phyloP scores from a whole-genome alignment of 352 stramenopile genomes.

The Phytophthora crassamura region DNA sequence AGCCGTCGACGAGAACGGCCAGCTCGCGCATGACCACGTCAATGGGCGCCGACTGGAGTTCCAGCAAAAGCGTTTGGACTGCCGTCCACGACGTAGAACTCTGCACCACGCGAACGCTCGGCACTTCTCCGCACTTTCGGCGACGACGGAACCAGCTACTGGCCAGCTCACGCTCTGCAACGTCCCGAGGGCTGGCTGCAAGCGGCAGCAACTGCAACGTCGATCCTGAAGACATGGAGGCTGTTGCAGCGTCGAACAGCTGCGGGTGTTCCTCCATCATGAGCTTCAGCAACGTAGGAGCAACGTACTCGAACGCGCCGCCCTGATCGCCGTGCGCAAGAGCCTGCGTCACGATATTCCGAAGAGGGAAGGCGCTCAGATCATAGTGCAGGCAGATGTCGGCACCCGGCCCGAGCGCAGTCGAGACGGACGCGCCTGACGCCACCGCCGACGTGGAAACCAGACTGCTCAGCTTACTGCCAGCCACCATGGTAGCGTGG shows the following conservation, averaged over 20 bases:
- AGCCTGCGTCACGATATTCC: conserved; percentile 51
- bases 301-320: conserved; percentile 58
- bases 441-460: conserved; percentile 33
- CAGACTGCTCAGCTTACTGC: conserved; percentile 62
- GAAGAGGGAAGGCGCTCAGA: conserved; percentile 45
- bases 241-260: conserved; percentile 38
- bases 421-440: conserved; percentile 32
- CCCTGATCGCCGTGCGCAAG: conserved; percentile 41
- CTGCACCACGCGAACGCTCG: conserved; percentile 15
- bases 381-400: conserved; percentile 71
- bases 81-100: conserved; percentile 39
- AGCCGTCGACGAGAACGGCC: conserved; percentile 37
- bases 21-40: conserved; percentile 40
- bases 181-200: conserved; percentile 26
- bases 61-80: conserved; percentile 27
- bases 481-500: conserved; percentile 54
- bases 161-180: conserved; percentile 27
- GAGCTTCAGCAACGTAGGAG: conserved; percentile 56
- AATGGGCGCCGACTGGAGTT: conserved; percentile 46
- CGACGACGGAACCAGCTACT: conserved; percentile 44
- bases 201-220: conserved; percentile 36
- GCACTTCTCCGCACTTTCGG: conserved; percentile 21
- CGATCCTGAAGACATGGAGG: conserved; percentile 22
- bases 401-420: conserved; percentile 34
- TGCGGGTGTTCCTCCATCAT: conserved; percentile 63